Evolutionary conservation across 2,329 filamentous ascomycete genomes (phyloP), one percentile per base, ranked within the genome.

Genomic region (Fusarium sp.): DNA sequence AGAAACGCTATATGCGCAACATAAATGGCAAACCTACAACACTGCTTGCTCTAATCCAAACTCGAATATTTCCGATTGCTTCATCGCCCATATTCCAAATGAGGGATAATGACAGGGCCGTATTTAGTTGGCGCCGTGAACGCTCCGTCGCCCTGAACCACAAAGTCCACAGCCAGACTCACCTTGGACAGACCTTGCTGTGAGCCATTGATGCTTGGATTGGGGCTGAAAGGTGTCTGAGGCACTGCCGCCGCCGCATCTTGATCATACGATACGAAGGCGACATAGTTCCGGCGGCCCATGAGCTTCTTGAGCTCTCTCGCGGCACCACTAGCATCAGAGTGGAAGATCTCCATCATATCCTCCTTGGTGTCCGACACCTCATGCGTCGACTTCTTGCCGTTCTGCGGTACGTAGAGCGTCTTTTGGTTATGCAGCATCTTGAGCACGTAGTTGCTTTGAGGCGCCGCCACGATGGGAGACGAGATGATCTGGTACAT

Each of bases 341-440:
- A 93, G 75, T 96, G 93, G 86, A 99, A 99, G 71, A 99, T 97
- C 83, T 99, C 96, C 92, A 99, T 97, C 96, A 99, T 99, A 81
- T 99, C 96, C 80, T 99, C 96, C 81, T 99, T 98, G 46, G 96
- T 99, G 78, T 99, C 96, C 3, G 91, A 92, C 2, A 92, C 87
- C 69, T 91, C 87, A 65, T 93, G 89, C 3, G 86, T 91, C 2
- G 92, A 90, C 69, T 88, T 88, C 58, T 93, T 89, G 3, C 95
- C 95, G 79, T 99, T 99, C 56, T 88, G 86, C 0, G 96, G 96
- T 56, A 99, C 86, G 79, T 98, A 99, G 28, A 98, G 89, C 37
- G 92, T 89, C 80, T 95, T 96, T 82, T 94, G 95, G 84, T 92
- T 96, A 84, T 98, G 94, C n/a, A 99, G 89, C 76, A 99, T 88